These are phyloP conservation scores for Gamsiella multidivaricata DNA, from an alignment of 192 early-diverging fungal species.

Conservation along the genomic window DNA sequence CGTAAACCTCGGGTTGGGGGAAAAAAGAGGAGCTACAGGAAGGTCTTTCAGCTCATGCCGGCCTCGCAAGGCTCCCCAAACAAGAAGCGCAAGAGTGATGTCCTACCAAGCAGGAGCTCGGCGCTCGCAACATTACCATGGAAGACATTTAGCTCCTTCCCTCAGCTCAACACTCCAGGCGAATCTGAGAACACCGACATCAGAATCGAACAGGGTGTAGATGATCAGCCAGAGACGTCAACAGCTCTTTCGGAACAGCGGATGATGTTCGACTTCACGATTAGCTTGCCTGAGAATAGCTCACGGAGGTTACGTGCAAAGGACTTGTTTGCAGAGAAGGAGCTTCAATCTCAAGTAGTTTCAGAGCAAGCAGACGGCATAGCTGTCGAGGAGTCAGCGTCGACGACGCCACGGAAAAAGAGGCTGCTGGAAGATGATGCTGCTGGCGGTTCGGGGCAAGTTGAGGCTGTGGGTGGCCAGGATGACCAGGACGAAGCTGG, in stretches of 20 bases:
- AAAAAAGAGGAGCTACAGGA: constrained; percentile 5
- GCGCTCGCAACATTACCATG: constrained; percentile 1
- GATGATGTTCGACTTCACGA: too few relatives aligned
- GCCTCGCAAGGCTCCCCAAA: neutral
- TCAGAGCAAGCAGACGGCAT: neutral
- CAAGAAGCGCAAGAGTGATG: constrained; percentile 7
- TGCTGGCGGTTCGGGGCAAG: neutral
- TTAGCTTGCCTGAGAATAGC: too few relatives aligned
- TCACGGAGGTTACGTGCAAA: neutral
- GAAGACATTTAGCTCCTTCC: neutral
- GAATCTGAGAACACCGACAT: too few relatives aligned
- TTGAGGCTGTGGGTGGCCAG: constrained; percentile 3
- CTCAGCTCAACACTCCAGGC: too few relatives aligned
- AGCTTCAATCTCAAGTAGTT: neutral
- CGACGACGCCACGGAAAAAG: neutral
- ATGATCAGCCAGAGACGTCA: too few relatives aligned
- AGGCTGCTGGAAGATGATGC: constrained; percentile 18
- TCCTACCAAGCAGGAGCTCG: too few relatives aligned
- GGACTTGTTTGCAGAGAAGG: constrained; percentile 6
- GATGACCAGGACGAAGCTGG: constrained; percentile 39
- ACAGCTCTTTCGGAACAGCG: too few relatives aligned
- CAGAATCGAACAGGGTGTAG: too few relatives aligned
- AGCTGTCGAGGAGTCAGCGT: neutral
- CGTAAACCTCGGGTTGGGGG: neutral
- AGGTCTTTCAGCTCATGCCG: neutral